Conservation (phyloP, 1,139 yeast genomes). For the Sugiyamaella sp. region DNA sequence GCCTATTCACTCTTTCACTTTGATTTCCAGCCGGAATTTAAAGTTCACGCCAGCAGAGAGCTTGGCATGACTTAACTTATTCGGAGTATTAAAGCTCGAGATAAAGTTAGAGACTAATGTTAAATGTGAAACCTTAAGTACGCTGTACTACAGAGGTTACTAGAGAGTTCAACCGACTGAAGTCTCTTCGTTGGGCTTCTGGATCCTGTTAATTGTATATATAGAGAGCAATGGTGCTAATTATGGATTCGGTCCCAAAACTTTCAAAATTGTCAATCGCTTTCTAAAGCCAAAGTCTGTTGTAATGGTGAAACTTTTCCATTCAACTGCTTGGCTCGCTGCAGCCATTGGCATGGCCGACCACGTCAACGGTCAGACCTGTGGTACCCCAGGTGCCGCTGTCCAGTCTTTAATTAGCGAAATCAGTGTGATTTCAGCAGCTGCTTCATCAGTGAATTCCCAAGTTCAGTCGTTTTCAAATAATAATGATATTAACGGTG, state of each 20-base stretch:
- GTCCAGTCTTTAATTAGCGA: slow-evolving; percentile 1
- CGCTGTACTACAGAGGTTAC: too few species aligned
- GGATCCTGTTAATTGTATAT: too few species aligned
- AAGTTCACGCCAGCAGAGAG: background rate
- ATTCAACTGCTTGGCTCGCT: background rate
- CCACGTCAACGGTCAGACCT: slow-evolving; percentile 1
- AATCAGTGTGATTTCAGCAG: background rate
- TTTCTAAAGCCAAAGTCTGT: background rate
- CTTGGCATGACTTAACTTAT: background rate
- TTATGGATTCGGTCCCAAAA: background rate
- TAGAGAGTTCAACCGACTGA: too few species aligned
- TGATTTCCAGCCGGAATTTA: background rate
- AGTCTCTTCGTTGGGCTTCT: too few species aligned
- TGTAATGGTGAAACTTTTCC: background rate
- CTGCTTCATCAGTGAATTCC: slow-evolving; percentile 5
- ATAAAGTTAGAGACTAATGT: background rate
- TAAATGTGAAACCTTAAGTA: background rate
- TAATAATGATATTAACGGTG: slow-evolving; percentile 6
- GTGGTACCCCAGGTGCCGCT: background rate
- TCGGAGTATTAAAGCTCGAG: background rate
- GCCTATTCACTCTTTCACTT: too few species aligned
- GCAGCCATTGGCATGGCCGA: background rate
- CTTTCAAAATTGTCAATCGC: background rate
- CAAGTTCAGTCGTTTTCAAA: background rate
- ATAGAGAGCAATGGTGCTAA: too few species aligned